Percentiles rank a stretch among this genome's conserved stretches.
These are phyloP conservation scores for Beauveria rudraprayagi DNA, from an alignment of 2,329 filamentous ascomycete species.

Conservation along the genomic window DNA sequence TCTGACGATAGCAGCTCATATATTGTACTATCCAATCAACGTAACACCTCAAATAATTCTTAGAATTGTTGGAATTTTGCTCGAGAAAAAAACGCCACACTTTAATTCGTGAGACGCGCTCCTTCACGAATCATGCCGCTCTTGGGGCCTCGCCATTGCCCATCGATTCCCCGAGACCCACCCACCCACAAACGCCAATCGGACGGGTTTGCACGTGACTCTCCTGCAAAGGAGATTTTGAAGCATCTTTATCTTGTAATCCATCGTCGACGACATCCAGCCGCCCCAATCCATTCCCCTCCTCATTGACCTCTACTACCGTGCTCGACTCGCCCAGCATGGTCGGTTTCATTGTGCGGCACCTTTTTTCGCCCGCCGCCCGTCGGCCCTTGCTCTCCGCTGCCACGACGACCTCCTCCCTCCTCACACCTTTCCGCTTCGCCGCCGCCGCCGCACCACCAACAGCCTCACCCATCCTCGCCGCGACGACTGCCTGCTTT, in stretches of 20 bases:
- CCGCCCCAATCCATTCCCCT: background rate
- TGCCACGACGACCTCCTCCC: constrained; percentile 19
- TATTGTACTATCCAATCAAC: too few relatives aligned
- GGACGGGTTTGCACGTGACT: constrained; percentile 2
- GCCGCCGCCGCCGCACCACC: constrained; percentile 15
- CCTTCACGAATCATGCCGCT: too few relatives aligned
- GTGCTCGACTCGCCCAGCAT: constrained; percentile 21
- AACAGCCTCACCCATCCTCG: constrained; percentile 22
- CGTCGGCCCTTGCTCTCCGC: constrained; percentile 20
- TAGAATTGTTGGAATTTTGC: too few relatives aligned
- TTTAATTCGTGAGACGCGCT: too few relatives aligned
- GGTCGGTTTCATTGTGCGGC: constrained; percentile 28
- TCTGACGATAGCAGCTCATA: too few relatives aligned
- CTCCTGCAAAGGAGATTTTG: constrained; percentile 3
- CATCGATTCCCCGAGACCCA: background rate
- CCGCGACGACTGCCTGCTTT: constrained; percentile 35
- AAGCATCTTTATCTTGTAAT: background rate
- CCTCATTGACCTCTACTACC: too few relatives aligned
- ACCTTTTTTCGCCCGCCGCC: constrained; percentile 26
- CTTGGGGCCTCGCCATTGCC: background rate
- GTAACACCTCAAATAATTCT: too few relatives aligned
- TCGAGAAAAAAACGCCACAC: too few relatives aligned
- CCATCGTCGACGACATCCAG: background rate
- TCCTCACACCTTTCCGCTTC: constrained; percentile 13
- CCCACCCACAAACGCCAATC: constrained; percentile 3